Evolutionary conservation across 768 basidiomycete species (phyloP), one percentile per base, ranked within the genome.

Genomic region (Boletus pseudopeckii): DNA sequence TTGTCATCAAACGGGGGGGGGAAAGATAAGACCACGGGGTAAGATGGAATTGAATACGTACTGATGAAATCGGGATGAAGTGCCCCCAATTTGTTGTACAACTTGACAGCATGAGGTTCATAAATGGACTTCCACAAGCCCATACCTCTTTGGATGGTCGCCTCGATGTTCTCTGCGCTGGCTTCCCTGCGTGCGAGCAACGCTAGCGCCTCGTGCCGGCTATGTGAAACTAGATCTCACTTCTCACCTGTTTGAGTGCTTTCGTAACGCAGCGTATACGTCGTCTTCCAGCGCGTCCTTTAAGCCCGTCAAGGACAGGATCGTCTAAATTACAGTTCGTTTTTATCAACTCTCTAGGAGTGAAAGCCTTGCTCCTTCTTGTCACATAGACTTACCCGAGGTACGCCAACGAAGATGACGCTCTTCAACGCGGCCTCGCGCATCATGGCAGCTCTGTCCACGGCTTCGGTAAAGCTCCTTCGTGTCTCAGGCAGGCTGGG

Each of bases 61-160:
- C 90, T 78, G 71, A 93, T 92, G 76, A 96, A 90, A 78, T 96
- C 93, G 56, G 93, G 93, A 72, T 96, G 93, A 75, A 92, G 90
- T 52, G 82, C 80, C 67, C 80, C 85, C 58, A 96, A 79, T 76
- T 93, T 96, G 75, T 84, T 76, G 73, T 91, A 82, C 67, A 96
- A 83, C 75, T 95, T 96, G 76, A 83, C 84, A 66, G 85, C 86
- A 76, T 92, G 89, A 68, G 92, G 92, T 70, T 83, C 76, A 71
- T 96, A 96, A 72, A 96, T 92, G 50, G 84, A 82, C 70, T 86
- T 77, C 91, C 93, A 96, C 58, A 96, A 77, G 45, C 71, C 75
- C 66, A 71, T 79, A 42, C 91, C 91, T 64, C 88, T 83, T 65
- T 75, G 74, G 68, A 83, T 65, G 57, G 86, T 86, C 64, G 80